Percentiles rank a stretch among this genome's conserved stretches.
These are phyloP conservation scores for Rutstroemia sp. DNA, from an alignment of 2,329 filamentous ascomycete genomes.

Conservation along the genomic window DNA sequence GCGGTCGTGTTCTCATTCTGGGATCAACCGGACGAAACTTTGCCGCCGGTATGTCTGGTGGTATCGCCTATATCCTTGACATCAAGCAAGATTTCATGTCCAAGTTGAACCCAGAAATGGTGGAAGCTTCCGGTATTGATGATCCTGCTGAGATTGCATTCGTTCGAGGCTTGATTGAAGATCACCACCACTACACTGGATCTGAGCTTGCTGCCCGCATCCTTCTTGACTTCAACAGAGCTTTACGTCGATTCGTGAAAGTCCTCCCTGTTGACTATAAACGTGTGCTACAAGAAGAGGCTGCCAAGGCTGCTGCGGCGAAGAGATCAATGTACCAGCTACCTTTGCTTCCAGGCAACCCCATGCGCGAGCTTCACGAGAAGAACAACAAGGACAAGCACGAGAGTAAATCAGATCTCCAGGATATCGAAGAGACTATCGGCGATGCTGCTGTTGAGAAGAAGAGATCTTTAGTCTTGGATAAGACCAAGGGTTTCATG, in stretches of 20 bases:
- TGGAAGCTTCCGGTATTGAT: constrained; percentile 76
- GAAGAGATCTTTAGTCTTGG: constrained; percentile 83
- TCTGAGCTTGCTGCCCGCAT: constrained; percentile 91
- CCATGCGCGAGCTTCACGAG: constrained; percentile 43
- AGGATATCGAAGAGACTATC: constrained; percentile 88
- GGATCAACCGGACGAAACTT: constrained; percentile 93
- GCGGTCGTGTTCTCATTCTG: constrained; percentile 80
- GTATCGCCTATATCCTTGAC: constrained; percentile 92
- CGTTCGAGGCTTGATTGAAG: constrained; percentile 84
- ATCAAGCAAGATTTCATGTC: constrained; percentile 81
- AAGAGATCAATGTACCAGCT: constrained; percentile 80
- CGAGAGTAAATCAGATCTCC: constrained; percentile 59
- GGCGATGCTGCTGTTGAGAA: constrained; percentile 80
- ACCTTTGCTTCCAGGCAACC: constrained; percentile 63
- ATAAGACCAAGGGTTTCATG: constrained; percentile 97
- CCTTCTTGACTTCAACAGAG: constrained; percentile 89
- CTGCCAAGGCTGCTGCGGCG: constrained; percentile 74
- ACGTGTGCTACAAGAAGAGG: constrained; percentile 80
- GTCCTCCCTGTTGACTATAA: constrained; percentile 94
- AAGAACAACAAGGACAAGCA: constrained; percentile 53
- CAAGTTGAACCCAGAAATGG: constrained; percentile 97
- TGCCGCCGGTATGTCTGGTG: constrained; percentile 95
- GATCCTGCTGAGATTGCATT: constrained; percentile 86
- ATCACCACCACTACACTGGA: constrained; percentile 96
- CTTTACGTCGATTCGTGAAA: constrained; percentile 85